These are phyloP conservation scores for Cladosporium oxysporum DNA, from an alignment of 2,329 filamentous ascomycete genomes.

Conservation along the genomic window DNA sequence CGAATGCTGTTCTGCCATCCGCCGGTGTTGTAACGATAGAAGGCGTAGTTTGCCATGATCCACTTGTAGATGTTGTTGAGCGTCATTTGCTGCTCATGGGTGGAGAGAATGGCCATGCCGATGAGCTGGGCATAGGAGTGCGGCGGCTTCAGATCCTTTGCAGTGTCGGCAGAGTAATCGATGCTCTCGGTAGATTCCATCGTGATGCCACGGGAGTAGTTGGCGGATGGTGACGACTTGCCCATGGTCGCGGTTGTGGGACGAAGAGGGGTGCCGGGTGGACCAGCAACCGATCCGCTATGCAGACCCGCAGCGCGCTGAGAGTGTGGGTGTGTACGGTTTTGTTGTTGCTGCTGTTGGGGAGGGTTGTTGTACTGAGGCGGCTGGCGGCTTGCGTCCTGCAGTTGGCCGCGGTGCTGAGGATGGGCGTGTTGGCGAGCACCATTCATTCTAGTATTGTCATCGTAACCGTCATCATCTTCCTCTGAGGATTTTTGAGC, in stretches of 20 bases:
- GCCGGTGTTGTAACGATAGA: slow-evolving; percentile 80
- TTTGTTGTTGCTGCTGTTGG: slow-evolving; percentile 25
- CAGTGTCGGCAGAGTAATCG: slow-evolving; percentile 78
- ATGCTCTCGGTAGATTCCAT: slow-evolving; percentile 60
- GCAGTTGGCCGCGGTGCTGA: slow-evolving; percentile 16
- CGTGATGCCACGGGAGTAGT: slow-evolving; percentile 53
- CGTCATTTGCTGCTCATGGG: slow-evolving; percentile 83
- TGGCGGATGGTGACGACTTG: slow-evolving; percentile 49
- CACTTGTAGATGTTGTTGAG: slow-evolving; percentile 90
- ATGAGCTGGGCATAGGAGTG: slow-evolving; percentile 98
- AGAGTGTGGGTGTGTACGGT: slow-evolving; percentile 41
- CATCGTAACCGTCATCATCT: slow-evolving; percentile 42
- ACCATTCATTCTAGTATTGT: slow-evolving; percentile 24
- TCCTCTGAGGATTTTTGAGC: slow-evolving; percentile 45
- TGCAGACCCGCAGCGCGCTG: slow-evolving; percentile 29
- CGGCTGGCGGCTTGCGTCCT: slow-evolving; percentile 14
- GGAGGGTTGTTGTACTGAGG: slow-evolving; percentile 27
- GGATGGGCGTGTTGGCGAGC: slow-evolving; percentile 23
- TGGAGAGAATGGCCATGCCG: slow-evolving; percentile 89
- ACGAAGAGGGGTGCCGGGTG: slow-evolving; percentile 40
- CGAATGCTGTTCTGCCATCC: slow-evolving; percentile 99
- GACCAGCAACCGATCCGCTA: slow-evolving; percentile 22
- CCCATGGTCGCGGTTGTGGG: slow-evolving; percentile 31
- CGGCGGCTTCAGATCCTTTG: slow-evolving; percentile 89
- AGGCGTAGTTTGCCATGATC: slow-evolving; percentile 88